Evolutionary conservation across 257 asterid genomes (phyloP), one percentile per base, ranked within the genome.

Genomic region (Thymus mandschuricus): DNA sequence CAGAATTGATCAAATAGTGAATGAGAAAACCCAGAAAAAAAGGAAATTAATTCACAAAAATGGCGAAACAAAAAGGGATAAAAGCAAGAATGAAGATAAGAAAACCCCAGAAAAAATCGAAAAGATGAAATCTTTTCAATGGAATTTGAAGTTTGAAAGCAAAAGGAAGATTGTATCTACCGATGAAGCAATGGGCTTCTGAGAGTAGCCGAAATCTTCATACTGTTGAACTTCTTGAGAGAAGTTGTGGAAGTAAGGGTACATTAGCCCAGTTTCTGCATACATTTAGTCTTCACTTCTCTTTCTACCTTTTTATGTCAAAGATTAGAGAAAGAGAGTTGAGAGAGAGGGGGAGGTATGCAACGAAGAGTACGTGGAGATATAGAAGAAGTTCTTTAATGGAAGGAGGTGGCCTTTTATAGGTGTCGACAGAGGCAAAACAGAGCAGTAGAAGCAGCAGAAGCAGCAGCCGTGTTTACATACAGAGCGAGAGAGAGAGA

Each of bases 251-350:
- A 82, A 86, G 65, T 88, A 92, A 34, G 96, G 92, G 66, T 69
- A 83, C 86, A 80, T 81, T 71, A 84, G 66, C 78, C 82, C 96
- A 28, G 89, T 82, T 70, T 86, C 94, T 8, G 97, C 89, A 83
- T 85, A 90, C 98, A 92, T 89, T 87, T 59, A 71, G 40, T 35
- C 29, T 71, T 78, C 55, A 7, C 71, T 38, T 48, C 38, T 48
- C 8, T 62, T 48, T 64, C 70, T 34, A 21, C n/a, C 28, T 69
- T 80, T 28, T 28, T 41, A 11, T 8, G 10, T 21, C 50, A 33
- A 45, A 62, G 30, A 56, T 43, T 46, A 5, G 28, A 5, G 52
- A 40, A 35, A 50, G 38, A 78, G 38, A 72, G 75, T 21, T 54
- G 51, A 66, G 46, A 72, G 60, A 51, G 54, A 29, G 33, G 15